Evolutionary conservation across 2,329 filamentous ascomycete species (phyloP).

Genomic region (Triangularia verruculosa): DNA sequence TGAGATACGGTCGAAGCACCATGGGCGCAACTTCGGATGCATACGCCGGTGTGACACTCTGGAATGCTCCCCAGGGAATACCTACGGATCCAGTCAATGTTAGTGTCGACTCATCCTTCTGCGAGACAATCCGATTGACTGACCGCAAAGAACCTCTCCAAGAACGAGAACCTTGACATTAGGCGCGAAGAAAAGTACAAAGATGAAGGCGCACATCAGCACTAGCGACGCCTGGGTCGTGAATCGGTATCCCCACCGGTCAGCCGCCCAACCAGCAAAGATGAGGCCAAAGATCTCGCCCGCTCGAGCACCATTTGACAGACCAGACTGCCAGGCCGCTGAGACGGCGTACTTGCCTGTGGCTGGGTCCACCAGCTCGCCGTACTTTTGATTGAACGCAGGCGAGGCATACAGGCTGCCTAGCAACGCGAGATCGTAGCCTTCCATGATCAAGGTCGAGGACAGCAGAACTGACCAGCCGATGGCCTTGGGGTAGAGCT

Average conservation of each 20-base stretch:
- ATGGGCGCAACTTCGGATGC: conserved; percentile 50
- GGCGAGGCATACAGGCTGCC: conserved; percentile 48
- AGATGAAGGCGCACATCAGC: conserved; percentile 49
- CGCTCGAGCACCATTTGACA: conserved; percentile 51
- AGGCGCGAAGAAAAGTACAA: conserved; percentile 52
- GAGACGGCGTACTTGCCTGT: conserved; percentile 46
- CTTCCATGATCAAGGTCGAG: conserved; percentile 49
- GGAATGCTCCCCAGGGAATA: conserved; percentile 43
- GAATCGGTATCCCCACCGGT: conserved; percentile 49
- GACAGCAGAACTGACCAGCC: conserved; percentile 47
- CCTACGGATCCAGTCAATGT: conserved; percentile 5
- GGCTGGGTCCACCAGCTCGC: conserved; percentile 32
- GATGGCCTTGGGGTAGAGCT: conserved; percentile 46
- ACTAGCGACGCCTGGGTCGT: conserved; percentile 48
- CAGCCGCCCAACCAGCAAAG: conserved; percentile 28
- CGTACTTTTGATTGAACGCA: conserved; percentile 46
- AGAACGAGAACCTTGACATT: conserved; percentile 45
- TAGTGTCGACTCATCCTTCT: neutral
- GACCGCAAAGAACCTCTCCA: conserved; percentile 45
- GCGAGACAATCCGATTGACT: conserved; percentile 28
- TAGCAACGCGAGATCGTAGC: conserved; percentile 50
- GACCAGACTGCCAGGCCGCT: conserved; percentile 55
- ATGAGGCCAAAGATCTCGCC: conserved; percentile 56
- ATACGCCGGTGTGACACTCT: conserved; percentile 45
- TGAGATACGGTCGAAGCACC: conserved; percentile 50